Conservation (phyloP, 2,329 filamentous ascomycete species). For the Xylaria sp. region DNA sequence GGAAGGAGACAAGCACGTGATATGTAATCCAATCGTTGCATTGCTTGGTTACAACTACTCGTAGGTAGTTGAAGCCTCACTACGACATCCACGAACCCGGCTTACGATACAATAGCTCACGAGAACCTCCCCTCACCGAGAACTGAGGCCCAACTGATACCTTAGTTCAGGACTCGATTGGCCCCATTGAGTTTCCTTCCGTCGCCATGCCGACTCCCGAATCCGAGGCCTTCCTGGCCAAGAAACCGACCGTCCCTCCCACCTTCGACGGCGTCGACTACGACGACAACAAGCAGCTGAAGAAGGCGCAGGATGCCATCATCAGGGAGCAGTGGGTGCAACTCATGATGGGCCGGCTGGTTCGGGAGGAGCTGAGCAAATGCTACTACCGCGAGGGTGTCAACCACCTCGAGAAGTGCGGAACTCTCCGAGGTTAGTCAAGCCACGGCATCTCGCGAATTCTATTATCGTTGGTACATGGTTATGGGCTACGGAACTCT, state of each 20-base stretch:
- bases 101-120: slow-evolving; percentile 8
- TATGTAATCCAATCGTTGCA: neutral
- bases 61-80: slow-evolving; percentile 11
- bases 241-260: slow-evolving; percentile 80
- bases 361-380: slow-evolving; percentile 81
- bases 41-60: slow-evolving; percentile 1
- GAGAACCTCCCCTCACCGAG: slow-evolving; percentile 2
- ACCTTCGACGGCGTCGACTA: slow-evolving; percentile 88
- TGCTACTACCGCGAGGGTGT: slow-evolving; percentile 84
- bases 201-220: slow-evolving; percentile 77
- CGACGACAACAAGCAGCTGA: slow-evolving; percentile 78
- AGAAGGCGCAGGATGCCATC: slow-evolving; percentile 80
- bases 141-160: neutral
- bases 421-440: slow-evolving; percentile 73
- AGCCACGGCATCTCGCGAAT: neutral
- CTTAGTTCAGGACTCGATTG: neutral
- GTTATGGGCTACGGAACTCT: neutral
- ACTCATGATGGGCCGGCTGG: slow-evolving; percentile 84
- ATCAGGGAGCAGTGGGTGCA: slow-evolving; percentile 87
- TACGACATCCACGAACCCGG: slow-evolving; percentile 9
- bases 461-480: neutral
- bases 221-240: slow-evolving; percentile 78
- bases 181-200: slow-evolving; percentile 1
- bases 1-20: slow-evolving; percentile 13
- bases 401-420: slow-evolving; percentile 88